Evolutionary conservation across 2,329 filamentous ascomycete genomes (phyloP), one percentile per base, ranked within the genome.

Genomic region (Aotearoamyces nothofagi): DNA sequence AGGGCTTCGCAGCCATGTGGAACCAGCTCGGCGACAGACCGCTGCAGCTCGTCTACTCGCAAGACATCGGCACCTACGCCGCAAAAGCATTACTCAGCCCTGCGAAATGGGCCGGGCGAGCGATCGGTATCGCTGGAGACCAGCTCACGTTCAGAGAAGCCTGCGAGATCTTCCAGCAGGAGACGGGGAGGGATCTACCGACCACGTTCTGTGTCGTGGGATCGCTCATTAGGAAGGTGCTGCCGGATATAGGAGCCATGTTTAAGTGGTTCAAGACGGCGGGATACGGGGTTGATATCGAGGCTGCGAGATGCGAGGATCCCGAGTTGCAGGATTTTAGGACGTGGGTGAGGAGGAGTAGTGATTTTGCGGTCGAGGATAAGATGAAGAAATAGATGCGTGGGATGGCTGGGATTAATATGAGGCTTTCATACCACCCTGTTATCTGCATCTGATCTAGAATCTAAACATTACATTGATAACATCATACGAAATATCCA

Each of bases 11-110:
- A 3, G 50, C 49, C 1, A 39, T 41, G 23, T 55, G 49, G 50
- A 39, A 38, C 26, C 33, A 49, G 17, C 38, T 37, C 15, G 30
- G 56, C 10, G 35, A 43, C 8, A 52, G 50, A 9, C 48, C 45
- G 16, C 30, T 56, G 15, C 54, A 57, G 37, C 33, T 56, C 6
- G 34, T 58, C 14, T 42, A 50, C 1, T 42, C 40, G 2, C 39
- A 44, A 9, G 56, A 60, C 39, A 54, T 59, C 29, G 55, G 56
- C 13, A 26, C 42, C n/a, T 51, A 57, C 30, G 54, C 46, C 4
- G 54, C 53, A 2, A 33, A 49, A 34, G 53, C 54, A 0, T 46
- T 59, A 26, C 9, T 42, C 3, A 31, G 50, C 11, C 49, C 52
- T 1, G 45, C 45, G 2, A 17, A 36, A n/a, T 58, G 46, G 35